These are phyloP conservation scores for Amanita pallidorosea DNA, from an alignment of 768 basidiomycete species.

Conservation along the genomic window DNA sequence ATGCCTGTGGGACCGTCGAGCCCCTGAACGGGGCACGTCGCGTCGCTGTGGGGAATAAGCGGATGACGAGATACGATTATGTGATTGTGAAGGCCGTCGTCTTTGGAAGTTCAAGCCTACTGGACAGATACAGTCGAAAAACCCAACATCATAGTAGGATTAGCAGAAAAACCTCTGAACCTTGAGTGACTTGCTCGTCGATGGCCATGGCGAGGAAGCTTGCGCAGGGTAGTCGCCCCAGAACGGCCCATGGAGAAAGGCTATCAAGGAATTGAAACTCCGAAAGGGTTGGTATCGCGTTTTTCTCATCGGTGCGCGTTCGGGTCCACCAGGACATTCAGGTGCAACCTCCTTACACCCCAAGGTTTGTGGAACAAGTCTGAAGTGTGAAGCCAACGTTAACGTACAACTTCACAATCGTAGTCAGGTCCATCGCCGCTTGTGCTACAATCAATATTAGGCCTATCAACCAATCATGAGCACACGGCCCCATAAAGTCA, in stretches of 20 bases:
- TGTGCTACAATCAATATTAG: not conserved
- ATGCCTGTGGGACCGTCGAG: not conserved
- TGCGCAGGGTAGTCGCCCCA: not conserved
- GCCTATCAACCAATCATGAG: conserved; percentile 38
- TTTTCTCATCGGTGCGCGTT: not conserved
- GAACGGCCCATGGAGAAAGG: conserved; percentile 1
- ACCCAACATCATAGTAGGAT: not conserved
- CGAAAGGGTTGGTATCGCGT: conserved; percentile 17
- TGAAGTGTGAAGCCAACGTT: not conserved
- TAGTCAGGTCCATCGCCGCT: not conserved
- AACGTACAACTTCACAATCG: not conserved
- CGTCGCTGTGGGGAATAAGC: not conserved
- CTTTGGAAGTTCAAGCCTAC: not conserved
- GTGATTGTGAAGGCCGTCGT: not conserved
- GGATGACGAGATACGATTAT: not conserved
- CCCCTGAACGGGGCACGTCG: not conserved
- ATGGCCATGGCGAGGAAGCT: not conserved
- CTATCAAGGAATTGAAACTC: conserved; percentile 26
- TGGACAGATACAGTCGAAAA: not conserved
- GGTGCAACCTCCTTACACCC: not conserved
- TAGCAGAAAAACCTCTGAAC: conserved; percentile 1
- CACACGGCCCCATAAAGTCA: conserved; percentile 61
- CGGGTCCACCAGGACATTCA: not conserved
- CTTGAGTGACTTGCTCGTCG: not conserved
- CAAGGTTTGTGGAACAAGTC: not conserved